A percentile compares a stretch with the other conserved stretches of the same genome.
Conservation (phyloP, 495 filamentous ascomycete genomes). For the Pyronema domesticum region DNA sequence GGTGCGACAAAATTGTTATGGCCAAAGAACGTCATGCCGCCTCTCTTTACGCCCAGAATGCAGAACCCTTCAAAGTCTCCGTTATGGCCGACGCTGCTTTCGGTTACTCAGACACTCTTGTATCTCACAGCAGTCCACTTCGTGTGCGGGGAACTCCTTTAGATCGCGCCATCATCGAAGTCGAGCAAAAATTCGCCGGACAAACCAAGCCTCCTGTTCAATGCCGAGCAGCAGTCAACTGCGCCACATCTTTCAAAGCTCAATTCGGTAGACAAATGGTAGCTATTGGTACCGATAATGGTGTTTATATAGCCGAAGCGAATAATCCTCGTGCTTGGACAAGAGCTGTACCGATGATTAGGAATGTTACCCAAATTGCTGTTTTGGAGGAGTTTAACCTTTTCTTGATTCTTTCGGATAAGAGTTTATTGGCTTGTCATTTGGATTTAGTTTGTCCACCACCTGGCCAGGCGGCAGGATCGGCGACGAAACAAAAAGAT, state of each 20-base stretch:
- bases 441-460: constrained; percentile 61
- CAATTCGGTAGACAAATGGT: constrained; percentile 71
- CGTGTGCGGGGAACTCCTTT: constrained; percentile 76
- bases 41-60: constrained; percentile 76
- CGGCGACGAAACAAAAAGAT: constrained; percentile 39
- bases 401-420: constrained; percentile 77
- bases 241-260: constrained; percentile 71
- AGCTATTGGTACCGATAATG: constrained; percentile 86
- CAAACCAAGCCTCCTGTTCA: constrained; percentile 51
- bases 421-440: constrained; percentile 81
- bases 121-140: constrained; percentile 36
- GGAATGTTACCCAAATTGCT: constrained; percentile 70
- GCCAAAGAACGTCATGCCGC: constrained; percentile 87
- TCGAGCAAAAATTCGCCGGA: constrained; percentile 54
- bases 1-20: constrained; percentile 84
- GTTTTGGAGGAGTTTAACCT: constrained; percentile 91
- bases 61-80: constrained; percentile 82
- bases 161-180: constrained; percentile 73
- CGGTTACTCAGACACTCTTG: constrained; percentile 48
- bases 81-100: constrained; percentile 90
- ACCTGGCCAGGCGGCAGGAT: constrained; percentile 11
- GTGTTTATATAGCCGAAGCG: constrained; percentile 72
- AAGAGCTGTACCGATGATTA: constrained; percentile 49
- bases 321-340: constrained; percentile 78
- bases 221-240: constrained; percentile 73